Evolutionary conservation across 140 eudicot genomes (phyloP).

Genomic region (Eryngium alpinum): DNA sequence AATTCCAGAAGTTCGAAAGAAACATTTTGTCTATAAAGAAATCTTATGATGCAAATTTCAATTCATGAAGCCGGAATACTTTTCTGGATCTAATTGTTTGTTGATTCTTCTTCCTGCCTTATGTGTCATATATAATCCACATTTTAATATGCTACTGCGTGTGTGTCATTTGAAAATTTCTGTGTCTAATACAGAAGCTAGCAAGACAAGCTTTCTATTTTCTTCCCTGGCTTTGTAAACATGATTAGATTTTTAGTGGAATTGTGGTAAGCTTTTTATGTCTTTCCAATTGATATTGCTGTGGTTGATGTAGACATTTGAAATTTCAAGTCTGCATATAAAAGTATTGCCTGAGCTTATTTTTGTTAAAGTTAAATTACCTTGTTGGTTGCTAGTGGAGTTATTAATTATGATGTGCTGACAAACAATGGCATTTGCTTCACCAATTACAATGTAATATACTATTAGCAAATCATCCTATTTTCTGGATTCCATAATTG

Average conservation of each 20-base stretch:
- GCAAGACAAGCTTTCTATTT: background rate
- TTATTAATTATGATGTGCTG: background rate
- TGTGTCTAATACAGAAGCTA: background rate
- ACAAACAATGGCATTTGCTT: background rate
- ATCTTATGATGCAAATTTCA: background rate
- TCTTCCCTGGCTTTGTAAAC: background rate
- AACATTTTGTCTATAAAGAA: background rate
- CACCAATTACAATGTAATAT: background rate
- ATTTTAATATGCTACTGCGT: background rate
- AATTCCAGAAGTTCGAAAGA: slow-evolving; percentile 1
- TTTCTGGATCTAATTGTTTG: background rate
- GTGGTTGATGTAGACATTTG: background rate
- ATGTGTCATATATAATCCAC: background rate
- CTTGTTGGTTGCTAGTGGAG: background rate
- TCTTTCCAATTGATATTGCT: background rate
- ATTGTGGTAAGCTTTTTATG: background rate
- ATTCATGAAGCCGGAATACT: background rate
- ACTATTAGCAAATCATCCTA: background rate
- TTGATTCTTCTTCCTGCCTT: background rate
- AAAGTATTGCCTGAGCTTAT: background rate
- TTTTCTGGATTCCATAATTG: background rate
- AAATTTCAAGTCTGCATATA: slow-evolving; percentile 2
- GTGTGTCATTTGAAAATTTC: background rate
- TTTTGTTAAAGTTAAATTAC: background rate
- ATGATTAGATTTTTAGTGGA: background rate